Base-by-base conservation (phyloP, 371 early-diverging fungal species). In the Mortierella sp. region DNA sequence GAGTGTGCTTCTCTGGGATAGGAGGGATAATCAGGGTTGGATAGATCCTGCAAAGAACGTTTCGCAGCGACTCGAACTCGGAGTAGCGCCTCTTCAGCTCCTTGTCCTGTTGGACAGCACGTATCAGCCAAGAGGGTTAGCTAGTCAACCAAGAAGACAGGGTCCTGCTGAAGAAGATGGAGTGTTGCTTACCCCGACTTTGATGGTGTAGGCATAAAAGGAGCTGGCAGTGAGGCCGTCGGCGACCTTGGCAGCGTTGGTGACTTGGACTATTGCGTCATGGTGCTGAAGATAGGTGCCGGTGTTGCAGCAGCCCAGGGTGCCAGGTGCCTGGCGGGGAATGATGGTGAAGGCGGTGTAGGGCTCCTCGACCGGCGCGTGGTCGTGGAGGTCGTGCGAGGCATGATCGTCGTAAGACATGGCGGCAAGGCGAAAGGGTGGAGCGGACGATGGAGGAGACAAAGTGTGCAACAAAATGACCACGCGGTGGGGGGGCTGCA, bases 1-100 rank as follows among this genome's bases (percentile, higher is more conserved):
- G 73, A 28, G 93, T 85, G 80, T 96, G 96, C 81, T 98, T 97
- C 60, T 94, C 96, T 12, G 98, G 98, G 67, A 98, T 96, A 41
- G 96, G 96, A 19, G 98, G 97, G 19, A 97, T 88, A 29, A 95
- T 84, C 10, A 90, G 65, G 2, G 90, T 88, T 17, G 96, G 97
- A 73, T 96, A 91, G 45, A 93, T 84, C 41, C 85, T 80, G 29
- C 83, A 79, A 53, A 98, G 83, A 16, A 87, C 81, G 43, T 81
- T 88, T 55, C 95, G 85, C 53, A 98, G 81, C 16, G 93, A 88
- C 71, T 96, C 97, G 69, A 98, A 98, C 64, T 98, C 98, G 43
- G 95, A 95, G 79, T 98, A 98, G 41, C 98, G 87, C 62, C 95
- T 88, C 64, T 86, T 83, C 37, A 84, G 86, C 60, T 86, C 85